phyloP scores from a whole-genome alignment of 345 rosid species.

The Xanthoceras sorbifolium region DNA sequence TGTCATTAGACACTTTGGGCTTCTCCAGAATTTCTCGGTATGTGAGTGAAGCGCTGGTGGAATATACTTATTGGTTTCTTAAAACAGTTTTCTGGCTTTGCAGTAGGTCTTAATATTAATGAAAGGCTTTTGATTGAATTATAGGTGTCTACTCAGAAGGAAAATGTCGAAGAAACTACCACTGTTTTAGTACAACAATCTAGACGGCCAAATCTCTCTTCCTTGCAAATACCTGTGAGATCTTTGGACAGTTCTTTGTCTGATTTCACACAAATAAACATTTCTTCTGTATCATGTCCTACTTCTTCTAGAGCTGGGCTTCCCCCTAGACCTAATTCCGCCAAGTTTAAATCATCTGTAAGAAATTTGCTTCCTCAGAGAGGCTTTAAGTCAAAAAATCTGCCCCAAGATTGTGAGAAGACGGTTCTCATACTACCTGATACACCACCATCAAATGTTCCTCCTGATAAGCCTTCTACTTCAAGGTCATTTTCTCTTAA shows the following conservation, averaged over 20 bases:
- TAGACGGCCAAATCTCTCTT: slow-evolving; percentile 43
- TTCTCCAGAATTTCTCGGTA: too few relatives aligned
- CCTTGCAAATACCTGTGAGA: slow-evolving; percentile 53
- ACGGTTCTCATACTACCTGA: slow-evolving; percentile 42
- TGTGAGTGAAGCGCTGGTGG: too few relatives aligned
- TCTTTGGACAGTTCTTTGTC: slow-evolving; percentile 34
- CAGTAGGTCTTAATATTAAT: too few relatives aligned
- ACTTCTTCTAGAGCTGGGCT: slow-evolving; percentile 36
- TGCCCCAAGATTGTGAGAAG: slow-evolving; percentile 41
- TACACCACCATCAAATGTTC: slow-evolving; percentile 36
- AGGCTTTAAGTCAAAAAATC: slow-evolving; percentile 38
- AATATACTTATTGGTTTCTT: too few relatives aligned
- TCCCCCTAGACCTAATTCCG: slow-evolving; percentile 55
- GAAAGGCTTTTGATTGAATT: too few relatives aligned
- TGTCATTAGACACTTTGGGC: too few relatives aligned
- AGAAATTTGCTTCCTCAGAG: slow-evolving; percentile 46
- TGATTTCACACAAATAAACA: slow-evolving; percentile 32
- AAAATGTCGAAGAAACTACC: slow-evolving; percentile 14
- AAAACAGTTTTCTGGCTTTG: too few relatives aligned
- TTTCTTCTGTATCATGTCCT: slow-evolving; percentile 39
- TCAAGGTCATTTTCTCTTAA: slow-evolving; percentile 52
- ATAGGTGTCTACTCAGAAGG: slow-evolving; percentile 8
- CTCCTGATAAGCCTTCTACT: slow-evolving; percentile 38
- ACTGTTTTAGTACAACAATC: slow-evolving; percentile 28
- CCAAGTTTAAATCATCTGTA: slow-evolving; percentile 44